phyloP scores from a whole-genome alignment of 495 filamentous ascomycete genomes.

The Lineolata rhizophorae region DNA sequence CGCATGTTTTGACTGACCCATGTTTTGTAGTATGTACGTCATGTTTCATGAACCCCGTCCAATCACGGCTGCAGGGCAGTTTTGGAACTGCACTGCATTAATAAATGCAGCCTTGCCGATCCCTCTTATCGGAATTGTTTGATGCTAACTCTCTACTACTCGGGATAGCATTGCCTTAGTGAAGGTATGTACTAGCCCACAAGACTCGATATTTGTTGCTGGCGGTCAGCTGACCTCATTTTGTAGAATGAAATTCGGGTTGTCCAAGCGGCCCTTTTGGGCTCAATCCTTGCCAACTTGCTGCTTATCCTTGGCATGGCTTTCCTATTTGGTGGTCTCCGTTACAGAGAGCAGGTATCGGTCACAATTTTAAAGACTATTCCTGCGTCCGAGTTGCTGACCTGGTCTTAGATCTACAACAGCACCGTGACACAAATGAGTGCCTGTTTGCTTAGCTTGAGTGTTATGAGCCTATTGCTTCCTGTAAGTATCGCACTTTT shows the following conservation, averaged over 20 bases:
- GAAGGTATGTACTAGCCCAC: neutral
- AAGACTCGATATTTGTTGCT: too few relatives aligned
- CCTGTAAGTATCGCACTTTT: conserved; percentile 28
- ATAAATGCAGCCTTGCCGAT: too few relatives aligned
- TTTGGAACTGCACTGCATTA: too few relatives aligned
- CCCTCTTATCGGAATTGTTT: too few relatives aligned
- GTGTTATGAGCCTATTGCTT: conserved; percentile 64
- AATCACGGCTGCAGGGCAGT: too few relatives aligned
- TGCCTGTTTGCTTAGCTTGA: conserved; percentile 71
- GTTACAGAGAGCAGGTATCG: conserved; percentile 61
- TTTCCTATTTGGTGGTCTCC: conserved; percentile 66
- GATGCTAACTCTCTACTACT: too few relatives aligned
- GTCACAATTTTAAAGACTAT: too few relatives aligned
- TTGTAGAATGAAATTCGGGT: conserved; percentile 55
- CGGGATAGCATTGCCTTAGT: neutral
- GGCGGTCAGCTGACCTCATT: too few relatives aligned
- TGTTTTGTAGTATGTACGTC: conserved; percentile 1
- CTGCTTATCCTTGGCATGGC: conserved; percentile 81
- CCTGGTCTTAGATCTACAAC: conserved; percentile 54
- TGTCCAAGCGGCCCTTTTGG: conserved; percentile 71
- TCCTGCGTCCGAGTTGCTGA: conserved; percentile 7
- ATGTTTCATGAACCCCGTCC: too few relatives aligned
- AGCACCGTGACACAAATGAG: conserved; percentile 91
- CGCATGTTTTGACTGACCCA: too few relatives aligned
- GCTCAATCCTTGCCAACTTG: conserved; percentile 73